Conservation (phyloP, 75 land plant species). For the Cunninghamia lanceolata region DNA sequence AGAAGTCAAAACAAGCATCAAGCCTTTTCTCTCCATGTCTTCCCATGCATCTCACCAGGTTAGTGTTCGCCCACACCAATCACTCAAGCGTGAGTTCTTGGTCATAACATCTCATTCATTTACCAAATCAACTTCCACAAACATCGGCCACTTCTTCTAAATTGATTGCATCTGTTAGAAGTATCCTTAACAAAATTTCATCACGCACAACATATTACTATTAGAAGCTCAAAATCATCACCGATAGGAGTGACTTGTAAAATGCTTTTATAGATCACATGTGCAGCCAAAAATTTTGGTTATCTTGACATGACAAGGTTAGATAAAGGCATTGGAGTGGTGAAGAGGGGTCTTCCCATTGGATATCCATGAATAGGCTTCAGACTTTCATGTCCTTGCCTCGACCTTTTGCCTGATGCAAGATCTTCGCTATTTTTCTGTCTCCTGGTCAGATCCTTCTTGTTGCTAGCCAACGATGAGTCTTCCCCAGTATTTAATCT, state of each 20-base stretch:
- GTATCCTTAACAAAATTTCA: neutral
- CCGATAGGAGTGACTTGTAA: neutral
- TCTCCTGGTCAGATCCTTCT: neutral
- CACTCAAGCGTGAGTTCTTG: neutral
- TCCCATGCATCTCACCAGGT: neutral
- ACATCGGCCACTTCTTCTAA: neutral
- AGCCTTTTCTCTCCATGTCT: neutral
- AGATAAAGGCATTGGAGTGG: neutral
- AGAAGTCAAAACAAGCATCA: neutral
- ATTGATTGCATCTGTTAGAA: neutral
- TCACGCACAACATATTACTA: neutral
- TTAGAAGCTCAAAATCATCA: neutral
- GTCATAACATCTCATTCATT: neutral
- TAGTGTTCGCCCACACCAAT: neutral
- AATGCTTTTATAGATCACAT: neutral
- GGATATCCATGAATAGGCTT: neutral
- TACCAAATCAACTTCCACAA: neutral
- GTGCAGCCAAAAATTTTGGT: neutral
- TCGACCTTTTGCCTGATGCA: neutral
- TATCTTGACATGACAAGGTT: conserved; percentile 11
- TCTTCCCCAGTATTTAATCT: neutral
- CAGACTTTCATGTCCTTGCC: conserved; percentile 8
- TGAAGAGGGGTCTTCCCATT: neutral
- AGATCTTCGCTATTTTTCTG: neutral
- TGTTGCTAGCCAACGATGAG: neutral